Conservation (phyloP, 169 alveolate genomes). For the Eimeria mitis region DNA sequence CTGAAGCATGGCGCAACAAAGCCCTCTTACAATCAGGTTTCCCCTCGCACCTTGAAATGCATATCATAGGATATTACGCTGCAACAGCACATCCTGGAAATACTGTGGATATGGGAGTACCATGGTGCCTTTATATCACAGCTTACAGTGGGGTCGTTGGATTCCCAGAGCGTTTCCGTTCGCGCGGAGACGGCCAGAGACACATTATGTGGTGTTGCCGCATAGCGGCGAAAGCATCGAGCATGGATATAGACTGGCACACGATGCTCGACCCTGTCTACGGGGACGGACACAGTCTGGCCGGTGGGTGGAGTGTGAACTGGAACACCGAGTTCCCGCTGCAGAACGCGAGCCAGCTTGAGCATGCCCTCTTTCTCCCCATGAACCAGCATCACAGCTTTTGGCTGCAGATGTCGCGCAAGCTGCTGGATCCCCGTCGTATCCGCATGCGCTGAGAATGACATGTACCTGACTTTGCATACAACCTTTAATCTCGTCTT, state of each 20-base stretch:
- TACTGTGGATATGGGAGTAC: background rate
- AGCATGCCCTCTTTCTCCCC: constrained; percentile 99
- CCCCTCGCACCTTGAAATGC: background rate
- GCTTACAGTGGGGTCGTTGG: constrained; percentile 55
- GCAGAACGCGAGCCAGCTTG: constrained; percentile 87
- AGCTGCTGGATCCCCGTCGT: constrained; percentile 97
- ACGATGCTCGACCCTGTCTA: background rate
- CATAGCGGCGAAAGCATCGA: constrained; percentile 32
- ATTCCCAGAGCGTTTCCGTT: constrained; percentile 9
- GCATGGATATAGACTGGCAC: constrained; percentile 67
- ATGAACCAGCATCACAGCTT: constrained; percentile 97
- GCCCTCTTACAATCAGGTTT: background rate
- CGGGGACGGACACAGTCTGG: constrained; percentile 60
- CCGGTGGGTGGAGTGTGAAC: constrained; percentile 77
- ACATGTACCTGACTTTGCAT: constrained; percentile 96
- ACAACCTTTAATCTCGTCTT: constrained; percentile 93
- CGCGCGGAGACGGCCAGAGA: background rate
- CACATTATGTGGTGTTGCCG: background rate
- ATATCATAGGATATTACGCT: background rate
- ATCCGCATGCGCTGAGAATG: constrained; percentile 99
- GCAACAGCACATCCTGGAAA: background rate
- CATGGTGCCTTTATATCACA: background rate
- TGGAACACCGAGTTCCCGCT: constrained; percentile 61
- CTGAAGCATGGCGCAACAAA: background rate
- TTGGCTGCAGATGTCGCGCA: constrained; percentile 94